Evolutionary conservation across 352 stramenopile genomes (phyloP).

Genomic region (Phytophthora agathidicida): DNA sequence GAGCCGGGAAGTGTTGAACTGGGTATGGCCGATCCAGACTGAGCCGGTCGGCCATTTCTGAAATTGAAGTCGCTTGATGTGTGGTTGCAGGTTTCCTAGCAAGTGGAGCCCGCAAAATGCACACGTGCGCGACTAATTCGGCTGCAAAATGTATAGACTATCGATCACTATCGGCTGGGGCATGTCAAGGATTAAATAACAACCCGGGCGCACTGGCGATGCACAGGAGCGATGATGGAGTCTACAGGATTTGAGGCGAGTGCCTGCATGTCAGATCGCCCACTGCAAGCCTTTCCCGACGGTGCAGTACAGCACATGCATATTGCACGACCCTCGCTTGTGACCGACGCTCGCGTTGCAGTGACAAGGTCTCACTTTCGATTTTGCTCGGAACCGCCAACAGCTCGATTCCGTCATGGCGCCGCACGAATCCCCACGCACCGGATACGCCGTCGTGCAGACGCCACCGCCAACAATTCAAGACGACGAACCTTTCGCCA

Average conservation of each 20-base stretch:
- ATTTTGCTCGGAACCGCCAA: constrained; percentile 13
- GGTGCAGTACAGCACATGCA: background rate
- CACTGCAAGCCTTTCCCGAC: constrained; percentile 1
- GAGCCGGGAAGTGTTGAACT: constrained; percentile 7
- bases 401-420: constrained; percentile 1
- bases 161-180: constrained; percentile 1
- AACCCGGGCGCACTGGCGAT: constrained; percentile 13
- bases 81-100: constrained; percentile 10
- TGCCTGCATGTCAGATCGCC: constrained; percentile 5
- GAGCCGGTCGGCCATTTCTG: constrained; percentile 3
- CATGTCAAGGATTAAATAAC: background rate
- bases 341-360: background rate
- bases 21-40: background rate
- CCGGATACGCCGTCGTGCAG: no score
- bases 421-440: constrained; percentile 6
- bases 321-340: no score
- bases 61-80: constrained; percentile 13
- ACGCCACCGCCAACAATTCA: no score
- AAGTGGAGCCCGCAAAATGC: background rate
- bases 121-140: background rate
- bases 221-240: background rate
- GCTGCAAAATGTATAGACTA: no score
- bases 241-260: background rate
- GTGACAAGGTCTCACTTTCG: constrained; percentile 11
- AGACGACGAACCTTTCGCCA: no score